phyloP scores from a whole-genome alignment of 2,329 filamentous ascomycete species.

The Aspergillus ruber region DNA sequence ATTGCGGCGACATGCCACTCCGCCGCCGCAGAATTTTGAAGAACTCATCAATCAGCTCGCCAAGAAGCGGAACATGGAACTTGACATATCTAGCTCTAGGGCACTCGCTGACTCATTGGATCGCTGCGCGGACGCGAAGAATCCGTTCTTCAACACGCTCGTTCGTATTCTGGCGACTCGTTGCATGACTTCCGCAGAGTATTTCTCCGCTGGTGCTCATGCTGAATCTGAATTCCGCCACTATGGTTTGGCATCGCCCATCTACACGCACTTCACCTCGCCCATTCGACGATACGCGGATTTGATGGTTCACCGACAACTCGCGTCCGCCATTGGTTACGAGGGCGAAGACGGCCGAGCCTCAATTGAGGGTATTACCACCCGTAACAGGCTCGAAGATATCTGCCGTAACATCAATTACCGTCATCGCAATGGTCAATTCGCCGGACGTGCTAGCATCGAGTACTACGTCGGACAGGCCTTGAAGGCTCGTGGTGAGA shows the following conservation, averaged over 20 bases:
- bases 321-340: conserved; percentile 92
- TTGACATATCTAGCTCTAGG: conserved; percentile 79
- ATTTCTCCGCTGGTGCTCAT: conserved; percentile 92
- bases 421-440: conserved; percentile 92
- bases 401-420: conserved; percentile 99
- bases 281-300: conserved; percentile 98
- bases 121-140: conserved; percentile 65
- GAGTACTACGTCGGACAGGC: conserved; percentile 98
- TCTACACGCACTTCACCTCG: conserved; percentile 98
- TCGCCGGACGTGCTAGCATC: conserved; percentile 87
- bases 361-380: conserved; percentile 73
- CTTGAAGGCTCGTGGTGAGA: conserved; percentile 63
- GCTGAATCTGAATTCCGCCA: conserved; percentile 92
- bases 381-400: conserved; percentile 76
- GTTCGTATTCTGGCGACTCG: conserved; percentile 95
- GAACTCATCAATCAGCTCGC: conserved; percentile 86
- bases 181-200: conserved; percentile 99
- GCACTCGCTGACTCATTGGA: conserved; percentile 93
- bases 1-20: conserved; percentile 82
- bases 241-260: conserved; percentile 91
- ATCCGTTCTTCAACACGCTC: conserved; percentile 98
- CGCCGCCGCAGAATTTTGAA: conserved; percentile 94
- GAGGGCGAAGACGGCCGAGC: conserved; percentile 51
- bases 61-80: conserved; percentile 72
- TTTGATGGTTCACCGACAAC: conserved; percentile 84